Conservation (phyloP, 768 basidiomycete species). For the Calocybe cyanea region DNA sequence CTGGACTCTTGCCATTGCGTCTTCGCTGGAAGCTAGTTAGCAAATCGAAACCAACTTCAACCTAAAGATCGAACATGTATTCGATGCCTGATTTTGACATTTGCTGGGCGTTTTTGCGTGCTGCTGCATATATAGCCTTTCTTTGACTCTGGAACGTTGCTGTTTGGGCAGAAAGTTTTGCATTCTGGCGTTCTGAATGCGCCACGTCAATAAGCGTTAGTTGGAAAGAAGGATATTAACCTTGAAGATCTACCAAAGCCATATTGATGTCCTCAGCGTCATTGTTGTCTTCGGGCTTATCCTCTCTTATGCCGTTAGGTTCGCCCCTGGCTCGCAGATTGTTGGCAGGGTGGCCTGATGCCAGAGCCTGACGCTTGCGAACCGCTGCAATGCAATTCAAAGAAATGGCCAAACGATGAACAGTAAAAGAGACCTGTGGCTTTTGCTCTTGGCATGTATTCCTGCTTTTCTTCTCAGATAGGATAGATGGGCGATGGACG, state of each 20-base stretch:
- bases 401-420: too few species aligned
- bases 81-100: constrained; percentile 24
- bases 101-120: constrained; percentile 27
- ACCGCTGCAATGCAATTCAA: too few species aligned
- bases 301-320: constrained; percentile 12
- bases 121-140: constrained; percentile 28
- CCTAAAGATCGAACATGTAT: constrained; percentile 23
- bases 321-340: too few species aligned
- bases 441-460: too few species aligned
- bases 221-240: constrained; percentile 11
- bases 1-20: constrained; percentile 22
- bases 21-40: constrained; percentile 22
- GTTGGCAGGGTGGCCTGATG: too few species aligned
- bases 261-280: constrained; percentile 7
- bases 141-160: constrained; percentile 28
- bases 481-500: too few species aligned
- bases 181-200: constrained; percentile 24
- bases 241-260: constrained; percentile 12
- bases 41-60: not conserved
- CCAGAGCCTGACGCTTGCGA: too few species aligned
- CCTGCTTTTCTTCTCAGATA: too few species aligned
- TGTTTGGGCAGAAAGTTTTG: constrained; percentile 20
- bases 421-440: too few species aligned
- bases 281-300: constrained; percentile 14
- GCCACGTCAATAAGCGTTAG: constrained; percentile 2